Evolutionary conservation across 768 basidiomycete genomes (phyloP).

Genomic region (Amanita muscaria): DNA sequence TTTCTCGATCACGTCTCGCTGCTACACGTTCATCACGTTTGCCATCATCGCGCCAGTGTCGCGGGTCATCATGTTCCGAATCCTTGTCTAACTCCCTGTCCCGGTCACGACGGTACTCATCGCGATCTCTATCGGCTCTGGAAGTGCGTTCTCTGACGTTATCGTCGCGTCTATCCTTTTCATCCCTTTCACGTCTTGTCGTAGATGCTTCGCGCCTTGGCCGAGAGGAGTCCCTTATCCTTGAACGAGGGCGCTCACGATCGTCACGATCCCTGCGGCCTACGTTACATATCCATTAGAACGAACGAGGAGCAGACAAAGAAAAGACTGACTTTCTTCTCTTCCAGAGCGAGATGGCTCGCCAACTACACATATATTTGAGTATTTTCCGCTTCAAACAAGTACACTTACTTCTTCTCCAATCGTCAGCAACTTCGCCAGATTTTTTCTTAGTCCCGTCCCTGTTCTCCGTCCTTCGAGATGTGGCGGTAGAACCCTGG

Average conservation of each 20-base stretch:
- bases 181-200: conserved; percentile 36
- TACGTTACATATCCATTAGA: conserved; percentile 27
- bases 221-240: conserved; percentile 54
- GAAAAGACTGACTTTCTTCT: conserved; percentile 48
- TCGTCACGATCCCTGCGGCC: conserved; percentile 54
- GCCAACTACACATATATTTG: conserved; percentile 25
- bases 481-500: conserved; percentile 27
- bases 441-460: conserved; percentile 59
- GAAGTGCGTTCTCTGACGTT: conserved; percentile 15
- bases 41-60: conserved; percentile 79
- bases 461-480: conserved; percentile 49
- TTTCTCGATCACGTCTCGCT: conserved; percentile 49
- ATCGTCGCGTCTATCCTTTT: conserved; percentile 21
- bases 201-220: conserved; percentile 50
- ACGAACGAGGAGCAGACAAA: not conserved
- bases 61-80: conserved; percentile 52
- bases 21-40: conserved; percentile 70
- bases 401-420: conserved; percentile 62
- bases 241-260: conserved; percentile 57
- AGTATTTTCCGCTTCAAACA: conserved; percentile 8
- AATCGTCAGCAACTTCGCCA: conserved; percentile 73
- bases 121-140: conserved; percentile 26
- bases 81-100: conserved; percentile 38
- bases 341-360: conserved; percentile 43
- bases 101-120: conserved; percentile 32